Conservation (phyloP, 2,329 filamentous ascomycete genomes). For the Fusarium sterilihyphosum region DNA sequence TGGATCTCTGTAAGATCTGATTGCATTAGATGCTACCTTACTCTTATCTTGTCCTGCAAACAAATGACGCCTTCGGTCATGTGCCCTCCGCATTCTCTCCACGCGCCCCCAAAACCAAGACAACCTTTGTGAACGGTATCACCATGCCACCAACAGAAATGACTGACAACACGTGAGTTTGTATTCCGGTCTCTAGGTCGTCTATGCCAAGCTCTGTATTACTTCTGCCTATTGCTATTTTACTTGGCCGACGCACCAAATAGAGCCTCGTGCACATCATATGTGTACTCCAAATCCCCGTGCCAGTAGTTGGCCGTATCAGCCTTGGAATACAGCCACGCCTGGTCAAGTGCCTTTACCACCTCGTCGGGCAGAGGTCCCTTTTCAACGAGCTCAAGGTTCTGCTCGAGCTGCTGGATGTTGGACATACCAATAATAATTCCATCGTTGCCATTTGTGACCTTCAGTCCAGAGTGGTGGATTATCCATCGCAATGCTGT, state of each 20-base stretch:
- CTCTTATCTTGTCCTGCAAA: conserved; percentile 17
- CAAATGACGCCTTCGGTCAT: conserved; percentile 37
- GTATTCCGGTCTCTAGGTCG: background rate
- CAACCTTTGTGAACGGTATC: conserved; percentile 6
- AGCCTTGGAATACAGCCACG: conserved; percentile 76
- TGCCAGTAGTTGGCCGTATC: conserved; percentile 65
- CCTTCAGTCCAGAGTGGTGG: conserved; percentile 72
- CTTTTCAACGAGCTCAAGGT: conserved; percentile 69
- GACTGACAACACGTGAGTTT: conserved; percentile 10
- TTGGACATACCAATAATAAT: conserved; percentile 70
- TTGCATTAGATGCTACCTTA: conserved; percentile 19
- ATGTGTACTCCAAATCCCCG: conserved; percentile 71
- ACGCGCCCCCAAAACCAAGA: conserved; percentile 23
- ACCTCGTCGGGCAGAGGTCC: conserved; percentile 82
- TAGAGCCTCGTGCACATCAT: conserved; percentile 69
- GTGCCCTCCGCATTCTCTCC: conserved; percentile 33
- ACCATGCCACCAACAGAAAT: conserved; percentile 19
- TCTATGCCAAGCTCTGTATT: background rate
- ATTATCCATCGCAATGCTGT: conserved; percentile 77
- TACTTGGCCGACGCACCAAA: conserved; percentile 61
- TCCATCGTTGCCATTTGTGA: conserved; percentile 65
- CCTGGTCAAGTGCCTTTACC: conserved; percentile 77
- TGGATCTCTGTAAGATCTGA: conserved; percentile 17
- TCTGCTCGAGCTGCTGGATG: conserved; percentile 65
- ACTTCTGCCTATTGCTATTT: conserved; percentile 9